Conservation (phyloP, 352 stramenopile species). For the Saprolegnia diclina region DNA sequence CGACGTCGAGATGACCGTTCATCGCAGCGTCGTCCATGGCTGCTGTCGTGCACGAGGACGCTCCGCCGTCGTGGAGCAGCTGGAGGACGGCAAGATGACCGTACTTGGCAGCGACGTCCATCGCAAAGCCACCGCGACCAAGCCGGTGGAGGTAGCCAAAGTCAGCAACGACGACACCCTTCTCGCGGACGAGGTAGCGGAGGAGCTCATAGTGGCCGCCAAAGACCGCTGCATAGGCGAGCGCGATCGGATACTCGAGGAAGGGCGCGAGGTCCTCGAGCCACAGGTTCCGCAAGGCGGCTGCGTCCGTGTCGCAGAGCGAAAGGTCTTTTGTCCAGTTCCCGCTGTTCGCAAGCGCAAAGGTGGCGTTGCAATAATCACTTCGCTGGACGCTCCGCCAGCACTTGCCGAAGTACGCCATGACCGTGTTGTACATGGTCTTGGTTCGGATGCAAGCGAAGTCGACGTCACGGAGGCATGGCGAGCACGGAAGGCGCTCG, state of each 20-base stretch:
- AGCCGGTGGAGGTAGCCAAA: neutral
- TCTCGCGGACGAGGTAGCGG: neutral
- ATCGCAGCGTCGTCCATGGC: neutral
- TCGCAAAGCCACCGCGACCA: neutral
- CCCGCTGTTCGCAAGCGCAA: no score
- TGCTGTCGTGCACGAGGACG: neutral
- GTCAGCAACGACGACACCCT: neutral
- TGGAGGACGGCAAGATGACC: conserved; percentile 6
- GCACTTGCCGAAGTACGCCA: neutral
- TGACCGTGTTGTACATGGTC: neutral
- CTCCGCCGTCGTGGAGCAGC: neutral
- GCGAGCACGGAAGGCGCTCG: no score
- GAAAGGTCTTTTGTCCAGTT: neutral
- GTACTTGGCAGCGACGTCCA: neutral
- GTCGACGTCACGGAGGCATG: no score
- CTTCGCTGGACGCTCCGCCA: no score
- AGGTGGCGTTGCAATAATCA: no score
- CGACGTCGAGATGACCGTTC: conserved; percentile 9
- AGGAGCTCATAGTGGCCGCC: neutral
- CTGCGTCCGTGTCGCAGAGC: neutral
- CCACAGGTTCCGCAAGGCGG: no score
- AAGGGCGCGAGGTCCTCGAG: neutral
- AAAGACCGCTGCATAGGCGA: neutral
- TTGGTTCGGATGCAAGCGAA: neutral
- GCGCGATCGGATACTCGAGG: neutral